Percentiles rank a stretch among this genome's conserved stretches.
Conservation (phyloP, 163 green algal species). For the Coccomyxa subellipsoidea region DNA sequence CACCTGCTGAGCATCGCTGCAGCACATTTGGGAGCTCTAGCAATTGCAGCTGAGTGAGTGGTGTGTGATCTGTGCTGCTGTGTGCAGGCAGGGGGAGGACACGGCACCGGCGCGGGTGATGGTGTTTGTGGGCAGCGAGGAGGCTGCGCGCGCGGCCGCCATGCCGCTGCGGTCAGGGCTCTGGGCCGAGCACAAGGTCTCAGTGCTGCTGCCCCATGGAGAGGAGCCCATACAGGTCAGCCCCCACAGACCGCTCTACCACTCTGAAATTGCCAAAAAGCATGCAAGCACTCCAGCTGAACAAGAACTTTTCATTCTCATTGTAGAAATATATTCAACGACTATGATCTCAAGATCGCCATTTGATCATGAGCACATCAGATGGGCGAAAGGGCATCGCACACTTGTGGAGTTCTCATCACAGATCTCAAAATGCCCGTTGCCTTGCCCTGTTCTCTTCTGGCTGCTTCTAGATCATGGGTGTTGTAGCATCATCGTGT, state of each 20-base stretch:
- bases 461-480: too few species aligned
- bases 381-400: too few species aligned
- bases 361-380: too few species aligned
- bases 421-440: too few species aligned
- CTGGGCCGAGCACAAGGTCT: conserved; percentile 74
- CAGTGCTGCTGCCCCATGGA: conserved; percentile 72
- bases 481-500: too few species aligned
- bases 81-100: conserved; percentile 36
- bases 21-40: too few species aligned
- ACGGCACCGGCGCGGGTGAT: conserved; percentile 51
- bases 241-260: neutral
- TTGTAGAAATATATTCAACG: too few species aligned
- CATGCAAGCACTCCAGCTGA: too few species aligned
- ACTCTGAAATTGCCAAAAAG: neutral
- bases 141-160: conserved; percentile 40
- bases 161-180: conserved; percentile 64
- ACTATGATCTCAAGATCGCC: too few species aligned
- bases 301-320: too few species aligned
- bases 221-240: conserved; percentile 39
- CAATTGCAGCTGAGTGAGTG: neutral
- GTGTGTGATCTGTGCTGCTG: neutral
- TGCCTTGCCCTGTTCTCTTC: too few species aligned
- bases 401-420: too few species aligned
- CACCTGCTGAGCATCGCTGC: neutral
- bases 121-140: conserved; percentile 55